These are phyloP conservation scores for Cichorium intybus DNA, from an alignment of 140 eudicot species.

Conservation along the genomic window DNA sequence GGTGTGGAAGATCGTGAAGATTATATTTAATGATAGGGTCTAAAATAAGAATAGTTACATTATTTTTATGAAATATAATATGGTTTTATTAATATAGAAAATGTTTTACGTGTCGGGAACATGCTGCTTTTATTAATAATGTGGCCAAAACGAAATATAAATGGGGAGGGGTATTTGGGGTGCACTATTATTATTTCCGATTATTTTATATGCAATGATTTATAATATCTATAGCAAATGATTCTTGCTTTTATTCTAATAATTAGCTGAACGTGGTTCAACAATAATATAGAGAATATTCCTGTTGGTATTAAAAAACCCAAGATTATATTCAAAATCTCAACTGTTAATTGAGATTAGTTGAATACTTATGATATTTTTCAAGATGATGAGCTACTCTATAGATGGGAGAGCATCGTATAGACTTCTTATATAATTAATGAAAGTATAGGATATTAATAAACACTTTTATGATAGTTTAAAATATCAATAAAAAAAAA, in stretches of 20 bases:
- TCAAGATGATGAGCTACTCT: no score
- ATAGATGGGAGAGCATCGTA: background rate
- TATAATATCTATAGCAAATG: background rate
- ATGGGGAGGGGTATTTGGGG: constrained; percentile 13
- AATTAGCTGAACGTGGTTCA: constrained; percentile 6
- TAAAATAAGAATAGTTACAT: background rate
- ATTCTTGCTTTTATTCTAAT: background rate
- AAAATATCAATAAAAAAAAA: no score
- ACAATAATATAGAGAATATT: background rate
- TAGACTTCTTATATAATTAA: no score
- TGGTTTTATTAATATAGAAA: background rate
- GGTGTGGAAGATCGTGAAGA: background rate
- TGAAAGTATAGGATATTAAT: no score
- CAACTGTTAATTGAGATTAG: background rate
- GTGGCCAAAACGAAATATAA: constrained; percentile 15
- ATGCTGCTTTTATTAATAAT: constrained; percentile 19
- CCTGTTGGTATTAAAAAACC: background rate
- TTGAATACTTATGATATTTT: no score
- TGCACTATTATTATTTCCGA: background rate
- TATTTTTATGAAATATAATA: background rate
- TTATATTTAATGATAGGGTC: background rate
- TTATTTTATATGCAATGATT: background rate
- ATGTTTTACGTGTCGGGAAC: constrained; percentile 13
- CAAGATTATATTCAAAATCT: background rate
- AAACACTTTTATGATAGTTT: no score